Percentiles rank a stretch among this genome's conserved stretches.
Evolutionary conservation across 176 grass and related monocot species (phyloP).

Genomic region (Chrysopogon serrulatus): DNA sequence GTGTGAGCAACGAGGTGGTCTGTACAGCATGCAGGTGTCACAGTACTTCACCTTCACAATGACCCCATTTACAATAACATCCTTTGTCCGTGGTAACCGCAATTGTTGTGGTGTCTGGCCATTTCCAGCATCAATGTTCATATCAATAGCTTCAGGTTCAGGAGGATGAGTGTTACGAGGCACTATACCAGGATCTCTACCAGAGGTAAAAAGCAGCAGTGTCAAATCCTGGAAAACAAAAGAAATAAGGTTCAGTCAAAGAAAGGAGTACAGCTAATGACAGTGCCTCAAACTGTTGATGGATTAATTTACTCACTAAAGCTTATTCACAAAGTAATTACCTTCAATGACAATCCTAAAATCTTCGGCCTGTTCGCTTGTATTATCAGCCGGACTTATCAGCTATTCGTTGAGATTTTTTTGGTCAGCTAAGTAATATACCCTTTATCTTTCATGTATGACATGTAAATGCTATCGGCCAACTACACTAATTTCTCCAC

Average conservation of each 20-base stretch:
- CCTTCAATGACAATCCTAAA: neutral
- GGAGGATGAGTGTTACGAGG: constrained; percentile 83
- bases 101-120: constrained; percentile 73
- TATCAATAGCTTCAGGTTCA: constrained; percentile 66
- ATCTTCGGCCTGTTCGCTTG: no score
- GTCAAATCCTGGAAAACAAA: constrained; percentile 74
- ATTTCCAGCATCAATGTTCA: constrained; percentile 40
- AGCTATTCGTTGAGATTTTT: neutral
- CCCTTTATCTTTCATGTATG: neutral
- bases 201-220: constrained; percentile 78
- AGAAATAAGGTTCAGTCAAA: constrained; percentile 6
- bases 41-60: constrained; percentile 89
- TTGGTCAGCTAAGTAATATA: neutral
- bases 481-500: neutral
- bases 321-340: neutral
- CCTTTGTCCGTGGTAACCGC: constrained; percentile 70
- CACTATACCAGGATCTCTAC: constrained; percentile 94
- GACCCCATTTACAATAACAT: constrained; percentile 77
- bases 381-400: no score
- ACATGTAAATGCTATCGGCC: neutral
- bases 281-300: neutral
- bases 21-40: constrained; percentile 94
- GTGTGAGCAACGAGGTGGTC: constrained; percentile 86
- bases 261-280: neutral
- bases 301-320: neutral